Conservation (phyloP, 306 rosid genomes). For the Lathyrus tuberosus region DNA sequence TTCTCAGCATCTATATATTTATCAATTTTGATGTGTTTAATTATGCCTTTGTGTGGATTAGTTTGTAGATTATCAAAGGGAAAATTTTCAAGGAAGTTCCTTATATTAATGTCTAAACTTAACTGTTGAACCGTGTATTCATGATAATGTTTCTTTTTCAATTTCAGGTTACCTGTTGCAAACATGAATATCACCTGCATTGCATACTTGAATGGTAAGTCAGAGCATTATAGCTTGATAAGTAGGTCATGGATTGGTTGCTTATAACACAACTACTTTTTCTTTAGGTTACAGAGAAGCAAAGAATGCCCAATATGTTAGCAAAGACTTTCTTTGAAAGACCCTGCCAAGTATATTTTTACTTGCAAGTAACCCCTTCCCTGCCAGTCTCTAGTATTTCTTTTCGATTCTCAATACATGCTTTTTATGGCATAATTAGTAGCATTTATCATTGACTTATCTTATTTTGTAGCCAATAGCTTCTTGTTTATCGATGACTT, state of each 20-base stretch:
- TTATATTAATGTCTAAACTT: conserved; percentile 11
- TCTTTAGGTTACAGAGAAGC: conserved; percentile 86
- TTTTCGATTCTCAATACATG: neutral
- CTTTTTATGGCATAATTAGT: conserved; percentile 30
- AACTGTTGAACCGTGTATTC: conserved; percentile 23
- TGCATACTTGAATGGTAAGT: conserved; percentile 96
- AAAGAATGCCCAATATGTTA: conserved; percentile 93
- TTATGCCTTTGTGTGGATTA: conserved; percentile 27
- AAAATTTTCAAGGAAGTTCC: conserved; percentile 16
- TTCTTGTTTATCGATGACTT: too few relatives aligned
- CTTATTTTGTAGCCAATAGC: too few relatives aligned
- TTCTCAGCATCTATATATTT: neutral
- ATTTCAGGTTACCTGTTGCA: conserved; percentile 86
- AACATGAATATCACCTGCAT: conserved; percentile 92
- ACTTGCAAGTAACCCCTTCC: conserved; percentile 4
- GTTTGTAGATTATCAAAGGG: conserved; percentile 9
- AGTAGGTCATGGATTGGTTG: conserved; percentile 4
- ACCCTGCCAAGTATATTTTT: conserved; percentile 68
- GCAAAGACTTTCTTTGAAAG: conserved; percentile 76
- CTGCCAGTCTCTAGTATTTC: neutral
- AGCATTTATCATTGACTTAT: conserved; percentile 17
- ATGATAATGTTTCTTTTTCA: conserved; percentile 32
- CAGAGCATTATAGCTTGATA: conserved; percentile 21
- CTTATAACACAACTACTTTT: conserved; percentile 11
- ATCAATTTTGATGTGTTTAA: neutral